Evolutionary conservation across 768 basidiomycete genomes (phyloP), one percentile per base, ranked within the genome.

Genomic region (Hygrophoropsis aurantiaca): DNA sequence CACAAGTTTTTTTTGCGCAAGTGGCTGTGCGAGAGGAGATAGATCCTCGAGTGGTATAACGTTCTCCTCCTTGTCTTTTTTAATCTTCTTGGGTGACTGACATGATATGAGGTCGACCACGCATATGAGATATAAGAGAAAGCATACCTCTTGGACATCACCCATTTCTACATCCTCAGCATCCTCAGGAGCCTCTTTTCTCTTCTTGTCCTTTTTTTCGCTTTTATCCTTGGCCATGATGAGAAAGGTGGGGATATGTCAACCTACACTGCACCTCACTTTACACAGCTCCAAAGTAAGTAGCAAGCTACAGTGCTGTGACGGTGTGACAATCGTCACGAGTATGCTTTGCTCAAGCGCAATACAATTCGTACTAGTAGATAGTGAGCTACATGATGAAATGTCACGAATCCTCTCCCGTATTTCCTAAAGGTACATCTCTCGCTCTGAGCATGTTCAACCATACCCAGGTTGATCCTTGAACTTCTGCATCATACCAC

Each of bases 21-120:
- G 74, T 6, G 97, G 97, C 54, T 85, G 84, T 5, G 97, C 97
- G 45, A 99, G 81, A n/a, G 94, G 93, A 5, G 92, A 91, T 27
- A 98, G 78, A 54, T 94, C 90, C 55, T 89, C 90, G 1, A 85
- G 51, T 2, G 86, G 77, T 34, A 93, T 81, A 15, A 74, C 65
- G 45, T 87, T 71, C 48, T 85, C 85, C 15, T 80, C 81, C 63
- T 77, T 85, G 50, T 79, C 80, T 54, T 80, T 82, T 63, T 79
- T 85, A 21, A 63, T 58, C 65, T 86, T 88, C 70, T 86, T 88
- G 49, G 66, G 52, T 2, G 67, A 62, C 68, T 73, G 43, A 57
- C 54, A 52, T 52, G 26, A 44, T 41, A 51, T 43, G 51, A 39
- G 13, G 32, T 27, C 38, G 23, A 24, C 37, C 13, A 33, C 35